phyloP scores from a whole-genome alignment of 805 yeast genomes.

The Candida taoyuanica region DNA sequence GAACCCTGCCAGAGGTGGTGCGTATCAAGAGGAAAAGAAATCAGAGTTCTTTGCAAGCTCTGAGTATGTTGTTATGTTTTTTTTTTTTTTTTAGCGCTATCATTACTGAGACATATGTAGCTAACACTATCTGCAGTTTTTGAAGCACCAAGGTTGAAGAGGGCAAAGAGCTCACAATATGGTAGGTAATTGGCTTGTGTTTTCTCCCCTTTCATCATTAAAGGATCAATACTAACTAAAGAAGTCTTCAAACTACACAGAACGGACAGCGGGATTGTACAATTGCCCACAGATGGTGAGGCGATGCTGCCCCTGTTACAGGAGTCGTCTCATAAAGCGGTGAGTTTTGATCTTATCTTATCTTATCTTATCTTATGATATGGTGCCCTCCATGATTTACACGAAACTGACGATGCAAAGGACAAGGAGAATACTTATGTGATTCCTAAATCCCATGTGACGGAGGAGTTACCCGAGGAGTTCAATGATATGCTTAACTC shows the following conservation, averaged over 20 bases:
- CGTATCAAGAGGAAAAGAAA: slow-evolving; percentile 83
- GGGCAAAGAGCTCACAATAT: slow-evolving; percentile 34
- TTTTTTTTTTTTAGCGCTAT: too few relatives aligned
- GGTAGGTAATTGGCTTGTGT: slow-evolving; percentile 14
- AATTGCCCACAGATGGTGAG: slow-evolving; percentile 13
- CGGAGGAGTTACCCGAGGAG: slow-evolving; percentile 48
- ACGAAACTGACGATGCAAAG: slow-evolving; percentile 5
- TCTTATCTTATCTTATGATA: too few relatives aligned
- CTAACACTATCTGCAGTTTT: slow-evolving; percentile 24
- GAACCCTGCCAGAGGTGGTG: slow-evolving; percentile 52
- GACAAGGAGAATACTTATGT: slow-evolving; percentile 26
- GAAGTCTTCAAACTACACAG: slow-evolving; percentile 44
- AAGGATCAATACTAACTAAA: background rate
- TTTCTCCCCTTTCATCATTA: slow-evolving; percentile 9
- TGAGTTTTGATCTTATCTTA: too few relatives aligned
- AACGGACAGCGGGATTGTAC: slow-evolving; percentile 36
- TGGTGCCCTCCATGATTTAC: too few relatives aligned
- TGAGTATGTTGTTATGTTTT: slow-evolving; percentile 38
- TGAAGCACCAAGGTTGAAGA: slow-evolving; percentile 34
- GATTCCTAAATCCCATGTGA: slow-evolving; percentile 22
- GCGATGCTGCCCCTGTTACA: slow-evolving; percentile 22
- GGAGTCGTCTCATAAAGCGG: slow-evolving; percentile 19
- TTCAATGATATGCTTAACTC: slow-evolving; percentile 71
- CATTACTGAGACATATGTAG: too few relatives aligned
- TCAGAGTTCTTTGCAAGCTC: slow-evolving; percentile 85